Evolutionary conservation across 306 rosid species (phyloP).

Genomic region (Fragaria ananassa): DNA sequence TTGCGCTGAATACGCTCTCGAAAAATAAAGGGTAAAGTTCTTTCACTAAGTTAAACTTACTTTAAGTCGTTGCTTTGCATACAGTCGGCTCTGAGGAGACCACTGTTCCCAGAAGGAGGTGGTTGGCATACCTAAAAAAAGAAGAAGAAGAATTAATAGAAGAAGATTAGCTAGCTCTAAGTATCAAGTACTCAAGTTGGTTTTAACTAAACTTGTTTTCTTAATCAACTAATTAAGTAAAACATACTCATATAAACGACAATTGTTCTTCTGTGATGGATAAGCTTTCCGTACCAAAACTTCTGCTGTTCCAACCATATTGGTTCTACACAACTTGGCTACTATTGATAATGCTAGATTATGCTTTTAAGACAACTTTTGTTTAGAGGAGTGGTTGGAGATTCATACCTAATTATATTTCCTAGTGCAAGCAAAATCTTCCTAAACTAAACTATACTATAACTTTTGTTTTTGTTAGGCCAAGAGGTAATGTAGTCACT

Average conservation of each 20-base stretch:
- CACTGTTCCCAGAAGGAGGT: constrained; percentile 43
- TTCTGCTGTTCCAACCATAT: not conserved
- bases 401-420: not conserved
- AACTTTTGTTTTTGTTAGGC: not conserved
- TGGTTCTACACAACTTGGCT: not conserved
- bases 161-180: not conserved
- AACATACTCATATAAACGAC: not conserved
- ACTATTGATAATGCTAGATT: not conserved
- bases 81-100: constrained; percentile 53
- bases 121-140: constrained; percentile 51
- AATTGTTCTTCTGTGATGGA: not conserved
- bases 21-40: not conserved
- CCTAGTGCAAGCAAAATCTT: not conserved
- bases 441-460: not conserved
- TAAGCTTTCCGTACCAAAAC: not conserved
- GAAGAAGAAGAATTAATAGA: not conserved
- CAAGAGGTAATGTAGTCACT: not conserved
- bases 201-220: not conserved
- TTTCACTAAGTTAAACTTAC: not conserved
- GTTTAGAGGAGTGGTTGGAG: not conserved
- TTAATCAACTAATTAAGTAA: not conserved
- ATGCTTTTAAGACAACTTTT: not conserved
- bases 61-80: constrained; percentile 8
- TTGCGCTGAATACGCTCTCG: too few relatives aligned
- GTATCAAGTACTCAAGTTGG: not conserved